phyloP scores from a whole-genome alignment of 2,329 filamentous ascomycete species.

The Fusarium sulawesiense region DNA sequence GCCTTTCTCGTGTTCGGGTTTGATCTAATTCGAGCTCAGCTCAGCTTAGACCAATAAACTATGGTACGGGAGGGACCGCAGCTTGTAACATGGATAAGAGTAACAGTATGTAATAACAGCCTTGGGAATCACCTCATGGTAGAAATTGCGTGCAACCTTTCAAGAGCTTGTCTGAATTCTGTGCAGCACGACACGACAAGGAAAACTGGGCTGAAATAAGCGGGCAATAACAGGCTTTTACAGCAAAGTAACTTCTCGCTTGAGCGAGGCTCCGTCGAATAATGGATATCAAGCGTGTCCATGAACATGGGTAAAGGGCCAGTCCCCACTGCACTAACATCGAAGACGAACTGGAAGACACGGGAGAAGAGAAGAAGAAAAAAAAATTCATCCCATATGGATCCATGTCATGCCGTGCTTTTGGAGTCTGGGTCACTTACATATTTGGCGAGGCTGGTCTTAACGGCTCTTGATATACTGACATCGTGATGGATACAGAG shows the following conservation, averaged over 20 bases:
- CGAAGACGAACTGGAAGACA: constrained; percentile 17
- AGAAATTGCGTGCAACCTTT: background rate
- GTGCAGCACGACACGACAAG: background rate
- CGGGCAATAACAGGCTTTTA: background rate
- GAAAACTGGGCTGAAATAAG: constrained; percentile 7
- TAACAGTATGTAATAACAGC: background rate
- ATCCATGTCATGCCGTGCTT: constrained; percentile 16
- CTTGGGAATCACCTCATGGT: background rate
- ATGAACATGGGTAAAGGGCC: constrained; percentile 6
- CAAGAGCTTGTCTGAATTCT: background rate
- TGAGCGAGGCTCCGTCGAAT: constrained; percentile 11
- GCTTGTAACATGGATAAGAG: constrained; percentile 14
- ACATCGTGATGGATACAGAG: constrained; percentile 2
- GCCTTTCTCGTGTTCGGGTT: constrained; percentile 39
- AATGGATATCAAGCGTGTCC: constrained; percentile 12
- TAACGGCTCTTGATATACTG: background rate
- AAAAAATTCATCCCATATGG: constrained; percentile 15
- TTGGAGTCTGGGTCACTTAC: background rate
- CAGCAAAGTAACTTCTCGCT: constrained; percentile 1
- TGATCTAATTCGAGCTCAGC: background rate
- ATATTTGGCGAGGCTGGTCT: constrained; percentile 8
- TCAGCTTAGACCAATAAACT: constrained; percentile 26
- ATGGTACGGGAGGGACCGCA: constrained; percentile 29
- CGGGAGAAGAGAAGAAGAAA: constrained; percentile 33
- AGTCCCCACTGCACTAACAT: constrained; percentile 34